phyloP scores from a whole-genome alignment of 257 asterid genomes.

The Ballota nigra region DNA sequence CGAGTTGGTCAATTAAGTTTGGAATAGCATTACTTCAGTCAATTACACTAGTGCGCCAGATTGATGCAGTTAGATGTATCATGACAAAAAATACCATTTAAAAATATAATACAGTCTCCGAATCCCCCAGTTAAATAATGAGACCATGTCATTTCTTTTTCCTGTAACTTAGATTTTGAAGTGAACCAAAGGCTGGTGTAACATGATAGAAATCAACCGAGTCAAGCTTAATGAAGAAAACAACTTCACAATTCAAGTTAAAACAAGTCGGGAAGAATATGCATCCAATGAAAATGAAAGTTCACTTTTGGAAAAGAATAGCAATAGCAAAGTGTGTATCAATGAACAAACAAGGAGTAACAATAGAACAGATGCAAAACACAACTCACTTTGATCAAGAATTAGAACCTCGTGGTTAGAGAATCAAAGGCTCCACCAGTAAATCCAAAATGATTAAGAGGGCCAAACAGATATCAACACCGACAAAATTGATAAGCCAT shows the following conservation, averaged over 20 bases:
- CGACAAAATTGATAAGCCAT: background rate
- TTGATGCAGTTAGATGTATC: too few species aligned
- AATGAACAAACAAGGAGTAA: background rate
- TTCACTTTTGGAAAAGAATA: too few species aligned
- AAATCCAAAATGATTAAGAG: background rate
- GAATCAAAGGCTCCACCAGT: background rate
- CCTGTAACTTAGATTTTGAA: too few species aligned
- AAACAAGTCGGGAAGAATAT: background rate
- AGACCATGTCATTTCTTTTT: background rate
- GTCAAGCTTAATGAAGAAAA: background rate
- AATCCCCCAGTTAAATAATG: constrained; percentile 24
- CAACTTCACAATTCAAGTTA: background rate
- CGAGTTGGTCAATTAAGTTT: too few species aligned
- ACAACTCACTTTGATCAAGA: background rate
- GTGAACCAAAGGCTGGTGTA: background rate
- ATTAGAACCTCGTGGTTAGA: background rate
- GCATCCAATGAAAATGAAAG: background rate
- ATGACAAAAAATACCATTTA: too few species aligned
- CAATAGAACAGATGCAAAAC: background rate
- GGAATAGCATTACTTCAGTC: too few species aligned
- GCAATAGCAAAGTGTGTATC: background rate
- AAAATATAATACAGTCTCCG: constrained; percentile 35
- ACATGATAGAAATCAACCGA: background rate
- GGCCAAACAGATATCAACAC: background rate
- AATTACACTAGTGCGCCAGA: too few species aligned